A percentile compares a stretch with the other conserved stretches of the same genome.
Conservation (phyloP, 2,329 filamentous ascomycete species). For the Didymella pomorum region DNA sequence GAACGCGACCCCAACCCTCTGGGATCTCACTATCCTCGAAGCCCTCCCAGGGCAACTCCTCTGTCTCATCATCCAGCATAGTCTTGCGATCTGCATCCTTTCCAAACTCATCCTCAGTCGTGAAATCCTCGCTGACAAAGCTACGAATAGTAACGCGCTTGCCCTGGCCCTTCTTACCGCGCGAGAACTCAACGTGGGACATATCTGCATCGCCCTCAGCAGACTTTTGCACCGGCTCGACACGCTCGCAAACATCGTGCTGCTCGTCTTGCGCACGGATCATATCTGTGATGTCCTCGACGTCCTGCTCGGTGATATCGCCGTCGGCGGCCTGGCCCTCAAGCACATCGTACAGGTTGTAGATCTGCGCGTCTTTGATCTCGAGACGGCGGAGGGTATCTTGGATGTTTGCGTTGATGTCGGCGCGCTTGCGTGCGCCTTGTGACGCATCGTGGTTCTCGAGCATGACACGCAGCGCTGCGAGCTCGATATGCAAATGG, state of each 20-base stretch:
- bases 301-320: constrained; percentile 55
- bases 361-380: constrained; percentile 79
- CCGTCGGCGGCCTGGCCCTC: constrained; percentile 73
- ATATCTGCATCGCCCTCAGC: constrained; percentile 12
- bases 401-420: constrained; percentile 68
- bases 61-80: constrained; percentile 36
- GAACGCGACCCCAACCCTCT: constrained; percentile 16
- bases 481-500: constrained; percentile 76
- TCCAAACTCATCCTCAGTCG: constrained; percentile 33
- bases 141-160: constrained; percentile 51
- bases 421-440: constrained; percentile 69
- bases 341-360: constrained; percentile 82
- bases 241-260: background rate
- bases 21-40: constrained; percentile 40
- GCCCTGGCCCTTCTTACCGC: constrained; percentile 40
- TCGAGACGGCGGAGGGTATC: constrained; percentile 70
- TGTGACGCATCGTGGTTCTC: constrained; percentile 68
- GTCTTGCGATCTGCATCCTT: constrained; percentile 14
- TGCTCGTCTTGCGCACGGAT: constrained; percentile 50
- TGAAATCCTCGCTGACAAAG: constrained; percentile 43
- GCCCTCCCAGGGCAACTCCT: constrained; percentile 52
- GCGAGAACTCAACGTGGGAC: constrained; percentile 36
- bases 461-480: constrained; percentile 65
- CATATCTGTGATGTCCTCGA: constrained; percentile 59
- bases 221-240: background rate